Percentiles rank a stretch among this genome's conserved stretches.
Evolutionary conservation across 2,329 filamentous ascomycete genomes (phyloP).

Genomic region (Aspergillus glaucus): DNA sequence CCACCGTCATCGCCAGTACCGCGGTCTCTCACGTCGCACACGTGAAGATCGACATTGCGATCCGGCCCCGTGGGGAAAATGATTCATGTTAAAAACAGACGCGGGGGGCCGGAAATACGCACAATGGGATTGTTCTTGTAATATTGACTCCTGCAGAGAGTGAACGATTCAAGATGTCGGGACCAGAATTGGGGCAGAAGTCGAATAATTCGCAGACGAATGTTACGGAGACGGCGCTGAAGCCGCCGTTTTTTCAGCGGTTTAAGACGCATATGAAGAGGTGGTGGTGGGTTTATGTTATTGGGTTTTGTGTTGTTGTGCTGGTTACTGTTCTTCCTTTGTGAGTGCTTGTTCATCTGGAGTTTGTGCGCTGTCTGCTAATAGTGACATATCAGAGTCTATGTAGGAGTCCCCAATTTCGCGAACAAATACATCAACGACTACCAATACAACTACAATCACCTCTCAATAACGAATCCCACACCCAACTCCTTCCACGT

Average conservation of each 20-base stretch:
- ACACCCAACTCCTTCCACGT: constrained; percentile 18
- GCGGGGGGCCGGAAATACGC: too few relatives aligned
- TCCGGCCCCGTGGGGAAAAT: too few relatives aligned
- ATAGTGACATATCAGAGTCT: constrained; percentile 8
- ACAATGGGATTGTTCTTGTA: too few relatives aligned
- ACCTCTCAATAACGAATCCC: constrained; percentile 19
- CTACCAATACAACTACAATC: constrained; percentile 14
- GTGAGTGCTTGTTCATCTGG: constrained; percentile 5
- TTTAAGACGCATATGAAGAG: constrained; percentile 20
- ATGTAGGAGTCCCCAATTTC: constrained; percentile 19
- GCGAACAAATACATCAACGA: constrained; percentile 21
- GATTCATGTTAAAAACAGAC: too few relatives aligned
- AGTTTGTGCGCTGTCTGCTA: neutral
- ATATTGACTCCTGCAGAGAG: too few relatives aligned
- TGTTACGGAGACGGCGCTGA: neutral
- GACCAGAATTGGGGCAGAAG: too few relatives aligned
- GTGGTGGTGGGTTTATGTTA: constrained; percentile 22
- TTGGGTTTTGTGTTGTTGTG: constrained; percentile 13
- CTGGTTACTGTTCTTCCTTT: constrained; percentile 18
- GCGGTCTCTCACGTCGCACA: too few relatives aligned
- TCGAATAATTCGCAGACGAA: too few relatives aligned
- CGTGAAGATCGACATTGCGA: too few relatives aligned
- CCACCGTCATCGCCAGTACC: too few relatives aligned
- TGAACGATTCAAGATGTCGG: too few relatives aligned
- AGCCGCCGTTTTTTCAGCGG: constrained; percentile 13